These are phyloP conservation scores for Pythium rishiriense DNA, from an alignment of 352 stramenopile species.

Conservation along the genomic window DNA sequence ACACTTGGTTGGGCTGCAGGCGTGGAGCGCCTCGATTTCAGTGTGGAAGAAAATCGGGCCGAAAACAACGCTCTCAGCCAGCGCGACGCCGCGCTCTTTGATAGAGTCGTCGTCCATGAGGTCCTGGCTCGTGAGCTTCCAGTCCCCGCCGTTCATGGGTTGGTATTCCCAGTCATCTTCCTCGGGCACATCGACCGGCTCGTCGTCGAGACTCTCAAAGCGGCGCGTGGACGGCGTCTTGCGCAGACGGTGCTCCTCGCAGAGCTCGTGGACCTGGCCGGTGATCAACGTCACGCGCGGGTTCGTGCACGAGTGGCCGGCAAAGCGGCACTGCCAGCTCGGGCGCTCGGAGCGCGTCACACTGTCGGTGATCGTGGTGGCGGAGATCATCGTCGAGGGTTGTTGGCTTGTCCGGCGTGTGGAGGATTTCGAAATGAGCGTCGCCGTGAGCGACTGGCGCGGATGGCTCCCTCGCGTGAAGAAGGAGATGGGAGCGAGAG, in stretches of 20 bases:
- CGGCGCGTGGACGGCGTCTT: constrained; percentile 5
- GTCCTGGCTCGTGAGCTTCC: constrained; percentile 9
- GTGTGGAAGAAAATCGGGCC: constrained; percentile 7
- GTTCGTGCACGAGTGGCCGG: constrained; percentile 5
- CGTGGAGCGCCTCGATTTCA: constrained; percentile 2
- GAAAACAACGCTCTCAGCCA: constrained; percentile 1
- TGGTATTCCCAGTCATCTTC: constrained; percentile 12
- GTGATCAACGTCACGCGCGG: constrained; percentile 14
- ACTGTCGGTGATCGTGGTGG: not conserved
- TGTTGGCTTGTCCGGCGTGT: not conserved
- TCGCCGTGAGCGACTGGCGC: too few species aligned
- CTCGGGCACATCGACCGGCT: not conserved
- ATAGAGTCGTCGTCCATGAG: not conserved
- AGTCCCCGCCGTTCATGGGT: constrained; percentile 11
- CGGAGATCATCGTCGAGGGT: not conserved
- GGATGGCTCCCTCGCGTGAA: too few species aligned
- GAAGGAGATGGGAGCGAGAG: too few species aligned
- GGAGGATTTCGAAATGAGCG: not conserved
- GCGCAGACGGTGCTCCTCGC: constrained; percentile 27
- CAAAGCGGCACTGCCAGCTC: constrained; percentile 9
- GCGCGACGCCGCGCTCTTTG: not conserved
- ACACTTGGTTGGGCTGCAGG: not conserved
- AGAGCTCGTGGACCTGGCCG: constrained; percentile 4
- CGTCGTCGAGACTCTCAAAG: not conserved
- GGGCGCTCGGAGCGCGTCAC: not conserved